These are phyloP conservation scores for Galerina marginata DNA, from an alignment of 768 basidiomycete species.

Conservation along the genomic window DNA sequence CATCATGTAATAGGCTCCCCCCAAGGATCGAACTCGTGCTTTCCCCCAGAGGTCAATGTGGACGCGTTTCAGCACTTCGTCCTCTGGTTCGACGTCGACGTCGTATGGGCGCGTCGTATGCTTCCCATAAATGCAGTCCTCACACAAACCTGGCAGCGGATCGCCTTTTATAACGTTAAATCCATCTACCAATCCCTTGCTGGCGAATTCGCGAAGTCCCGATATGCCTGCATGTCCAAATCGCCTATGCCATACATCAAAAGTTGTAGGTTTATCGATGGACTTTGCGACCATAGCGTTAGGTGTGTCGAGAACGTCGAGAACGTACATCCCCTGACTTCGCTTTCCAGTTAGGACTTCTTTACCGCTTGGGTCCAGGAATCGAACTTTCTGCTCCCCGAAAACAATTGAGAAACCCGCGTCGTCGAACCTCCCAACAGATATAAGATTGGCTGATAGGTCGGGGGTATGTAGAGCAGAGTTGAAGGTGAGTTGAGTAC, in stretches of 20 bases:
- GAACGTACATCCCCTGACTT: conserved; percentile 22
- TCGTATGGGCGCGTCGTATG: conserved; percentile 28
- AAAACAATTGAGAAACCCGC: conserved; percentile 20
- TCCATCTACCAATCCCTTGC: conserved; percentile 25
- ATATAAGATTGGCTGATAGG: conserved; percentile 31
- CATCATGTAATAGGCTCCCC: conserved; percentile 33
- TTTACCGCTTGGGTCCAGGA: neutral
- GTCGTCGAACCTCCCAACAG: conserved; percentile 20
- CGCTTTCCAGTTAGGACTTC: neutral
- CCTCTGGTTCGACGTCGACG: conserved; percentile 18
- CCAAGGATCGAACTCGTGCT: conserved; percentile 13
- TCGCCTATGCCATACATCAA: conserved; percentile 32
- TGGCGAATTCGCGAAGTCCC: conserved; percentile 16
- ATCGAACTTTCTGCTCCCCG: conserved; percentile 5
- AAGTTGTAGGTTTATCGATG: conserved; percentile 6
- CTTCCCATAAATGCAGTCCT: conserved; percentile 34
- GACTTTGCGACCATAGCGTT: neutral
- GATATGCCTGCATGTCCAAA: conserved; percentile 27
- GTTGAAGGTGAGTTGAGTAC: conserved; percentile 19
- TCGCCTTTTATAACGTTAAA: conserved; percentile 18
- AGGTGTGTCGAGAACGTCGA: conserved; percentile 10
- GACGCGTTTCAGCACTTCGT: conserved; percentile 17
- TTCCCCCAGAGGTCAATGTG: conserved; percentile 37
- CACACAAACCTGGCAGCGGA: conserved; percentile 16
- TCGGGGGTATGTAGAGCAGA: conserved; percentile 32